Conservation (phyloP, 192 early-diverging fungal species). For the Backusella psychrophila region DNA sequence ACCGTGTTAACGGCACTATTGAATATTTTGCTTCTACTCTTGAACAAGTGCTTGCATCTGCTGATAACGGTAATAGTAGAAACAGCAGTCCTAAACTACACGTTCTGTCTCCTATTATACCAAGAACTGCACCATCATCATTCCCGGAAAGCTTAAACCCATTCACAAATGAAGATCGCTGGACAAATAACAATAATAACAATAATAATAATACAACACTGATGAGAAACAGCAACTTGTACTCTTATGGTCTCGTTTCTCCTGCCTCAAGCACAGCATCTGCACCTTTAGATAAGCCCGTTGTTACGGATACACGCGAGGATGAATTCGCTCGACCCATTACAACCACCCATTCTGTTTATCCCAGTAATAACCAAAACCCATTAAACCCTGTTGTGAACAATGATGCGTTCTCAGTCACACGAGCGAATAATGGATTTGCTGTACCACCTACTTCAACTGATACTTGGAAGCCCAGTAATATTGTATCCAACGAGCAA, state of each 20-base stretch:
- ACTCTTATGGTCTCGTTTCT: constrained; percentile 1
- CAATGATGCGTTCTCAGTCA: background rate
- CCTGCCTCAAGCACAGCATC: constrained; percentile 6
- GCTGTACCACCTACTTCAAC: background rate
- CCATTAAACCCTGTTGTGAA: background rate
- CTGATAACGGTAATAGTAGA: background rate
- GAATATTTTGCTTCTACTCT: background rate
- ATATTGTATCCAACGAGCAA: background rate
- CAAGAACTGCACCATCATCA: background rate
- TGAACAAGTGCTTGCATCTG: background rate
- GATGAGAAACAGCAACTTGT: background rate
- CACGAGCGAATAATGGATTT: background rate
- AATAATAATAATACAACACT: background rate
- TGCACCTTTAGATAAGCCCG: background rate
- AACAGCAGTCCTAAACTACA: constrained; percentile 5
- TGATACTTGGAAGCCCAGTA: background rate
- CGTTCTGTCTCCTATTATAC: constrained; percentile 4
- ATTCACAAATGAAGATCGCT: background rate
- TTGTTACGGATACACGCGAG: background rate
- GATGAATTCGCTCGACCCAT: background rate
- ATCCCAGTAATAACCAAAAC: background rate
- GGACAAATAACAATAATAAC: background rate
- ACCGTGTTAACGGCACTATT: background rate
- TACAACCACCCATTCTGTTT: background rate
- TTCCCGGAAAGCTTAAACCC: background rate